Conservation (phyloP, 148 eudicot species). For the Silene conica region DNA sequence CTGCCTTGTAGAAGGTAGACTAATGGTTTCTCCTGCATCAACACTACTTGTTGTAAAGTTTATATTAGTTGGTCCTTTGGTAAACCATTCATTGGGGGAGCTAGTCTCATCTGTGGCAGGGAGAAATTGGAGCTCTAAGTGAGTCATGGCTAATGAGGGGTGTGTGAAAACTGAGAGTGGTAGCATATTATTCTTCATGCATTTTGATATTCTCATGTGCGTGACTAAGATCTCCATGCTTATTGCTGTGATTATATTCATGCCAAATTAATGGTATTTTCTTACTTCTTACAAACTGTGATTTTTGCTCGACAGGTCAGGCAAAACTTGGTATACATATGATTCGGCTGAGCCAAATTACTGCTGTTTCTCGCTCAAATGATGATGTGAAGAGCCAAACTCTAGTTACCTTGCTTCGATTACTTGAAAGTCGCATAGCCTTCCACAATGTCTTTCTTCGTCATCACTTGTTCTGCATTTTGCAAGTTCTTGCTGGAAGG, state of each 20-base stretch:
- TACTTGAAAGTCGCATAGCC: slow-evolving; percentile 75
- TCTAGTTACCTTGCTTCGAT: slow-evolving; percentile 74
- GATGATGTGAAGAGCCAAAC: slow-evolving; percentile 63
- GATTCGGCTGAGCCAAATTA: slow-evolving; percentile 73
- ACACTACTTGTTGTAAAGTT: not conserved
- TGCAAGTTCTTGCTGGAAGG: slow-evolving; percentile 96
- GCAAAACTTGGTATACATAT: slow-evolving; percentile 77
- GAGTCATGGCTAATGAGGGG: not conserved
- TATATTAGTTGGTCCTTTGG: not conserved
- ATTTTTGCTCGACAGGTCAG: slow-evolving; percentile 55
- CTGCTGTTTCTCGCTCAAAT: slow-evolving; percentile 39
- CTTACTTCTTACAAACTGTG: not conserved
- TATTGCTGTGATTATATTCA: slow-evolving; percentile 1
- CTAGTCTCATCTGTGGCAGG: not conserved
- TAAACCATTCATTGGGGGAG: not conserved
- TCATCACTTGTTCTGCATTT: slow-evolving; percentile 84
- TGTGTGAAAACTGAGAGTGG: not conserved
- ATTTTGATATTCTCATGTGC: not conserved
- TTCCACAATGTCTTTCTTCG: slow-evolving; percentile 77
- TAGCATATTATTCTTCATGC: not conserved
- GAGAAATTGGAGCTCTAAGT: not conserved
- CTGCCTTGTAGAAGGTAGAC: not conserved
- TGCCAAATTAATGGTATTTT: not conserved
- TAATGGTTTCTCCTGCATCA: not conserved
- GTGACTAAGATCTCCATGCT: not conserved